phyloP scores from a whole-genome alignment of 495 filamentous ascomycete species.

The Collariella sp. region DNA sequence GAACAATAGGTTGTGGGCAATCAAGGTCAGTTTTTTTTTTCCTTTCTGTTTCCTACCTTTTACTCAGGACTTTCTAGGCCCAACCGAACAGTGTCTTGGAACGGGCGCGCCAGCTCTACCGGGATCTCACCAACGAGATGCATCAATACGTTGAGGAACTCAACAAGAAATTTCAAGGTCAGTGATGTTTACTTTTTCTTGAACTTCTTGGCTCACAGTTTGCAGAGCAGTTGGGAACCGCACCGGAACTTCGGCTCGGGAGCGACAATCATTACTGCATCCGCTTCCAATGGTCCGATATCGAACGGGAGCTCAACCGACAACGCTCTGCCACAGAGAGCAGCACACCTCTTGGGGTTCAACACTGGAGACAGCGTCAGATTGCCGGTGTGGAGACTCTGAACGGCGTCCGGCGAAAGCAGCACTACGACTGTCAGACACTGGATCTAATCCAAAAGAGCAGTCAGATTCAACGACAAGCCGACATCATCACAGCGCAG shows the following conservation, averaged over 20 bases:
- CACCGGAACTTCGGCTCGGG: slow-evolving; percentile 62
- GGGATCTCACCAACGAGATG: slow-evolving; percentile 71
- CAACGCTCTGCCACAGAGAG: slow-evolving; percentile 27
- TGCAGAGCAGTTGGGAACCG: slow-evolving; percentile 9
- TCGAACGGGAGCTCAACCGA: slow-evolving; percentile 57
- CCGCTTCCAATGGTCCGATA: slow-evolving; percentile 53
- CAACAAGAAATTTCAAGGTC: slow-evolving; percentile 36
- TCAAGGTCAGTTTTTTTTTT: slow-evolving; percentile 50
- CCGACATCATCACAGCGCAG: slow-evolving; percentile 68
- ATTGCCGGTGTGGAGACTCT: slow-evolving; percentile 40
- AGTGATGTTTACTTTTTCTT: not conserved
- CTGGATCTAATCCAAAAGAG: slow-evolving; percentile 70
- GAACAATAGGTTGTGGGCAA: slow-evolving; percentile 87
- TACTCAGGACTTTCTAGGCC: slow-evolving; percentile 40
- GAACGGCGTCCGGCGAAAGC: slow-evolving; percentile 65
- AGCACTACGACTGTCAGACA: slow-evolving; percentile 75
- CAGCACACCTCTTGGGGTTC: not conserved
- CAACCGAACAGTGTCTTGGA: slow-evolving; percentile 81
- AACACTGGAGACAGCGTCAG: not conserved
- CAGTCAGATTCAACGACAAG: slow-evolving; percentile 47
- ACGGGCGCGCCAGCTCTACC: slow-evolving; percentile 77
- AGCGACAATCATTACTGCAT: slow-evolving; percentile 67
- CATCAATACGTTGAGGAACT: slow-evolving; percentile 59
- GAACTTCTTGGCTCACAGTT: slow-evolving; percentile 36
- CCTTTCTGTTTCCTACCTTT: not conserved